Conservation (phyloP, 352 stramenopile species). For the Globisporangium barbulae region DNA sequence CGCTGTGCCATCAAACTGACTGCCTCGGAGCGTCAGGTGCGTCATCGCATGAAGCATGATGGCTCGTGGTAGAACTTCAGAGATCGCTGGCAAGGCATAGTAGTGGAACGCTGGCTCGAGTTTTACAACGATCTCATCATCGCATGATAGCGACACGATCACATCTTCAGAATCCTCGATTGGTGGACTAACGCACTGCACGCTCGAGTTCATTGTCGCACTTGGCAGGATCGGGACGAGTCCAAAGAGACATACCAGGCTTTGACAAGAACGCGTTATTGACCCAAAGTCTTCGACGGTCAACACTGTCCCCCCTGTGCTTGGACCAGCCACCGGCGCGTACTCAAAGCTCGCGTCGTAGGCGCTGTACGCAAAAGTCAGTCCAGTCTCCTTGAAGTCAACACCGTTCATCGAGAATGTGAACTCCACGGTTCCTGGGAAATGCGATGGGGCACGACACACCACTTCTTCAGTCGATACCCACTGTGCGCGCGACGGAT, state of each 20-base stretch:
- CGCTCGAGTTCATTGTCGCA: not conserved
- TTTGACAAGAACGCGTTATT: conserved; percentile 16
- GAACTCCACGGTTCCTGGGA: conserved; percentile 21
- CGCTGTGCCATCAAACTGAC: conserved; percentile 18
- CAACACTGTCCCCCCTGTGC: conserved; percentile 27
- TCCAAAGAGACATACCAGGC: conserved; percentile 31
- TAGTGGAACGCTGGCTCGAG: conserved; percentile 32
- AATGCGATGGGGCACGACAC: conserved; percentile 28
- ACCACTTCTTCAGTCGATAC: conserved; percentile 23
- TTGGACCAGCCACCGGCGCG: conserved; percentile 25
- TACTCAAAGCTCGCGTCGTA: conserved; percentile 12
- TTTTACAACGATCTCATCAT: conserved; percentile 18
- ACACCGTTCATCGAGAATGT: conserved; percentile 54
- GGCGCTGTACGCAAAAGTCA: conserved; percentile 30
- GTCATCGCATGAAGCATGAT: conserved; percentile 19
- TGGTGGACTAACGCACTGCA: conserved; percentile 29
- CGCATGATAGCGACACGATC: conserved; percentile 28
- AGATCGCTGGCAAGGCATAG: conserved; percentile 23
- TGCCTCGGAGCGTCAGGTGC: conserved; percentile 23
- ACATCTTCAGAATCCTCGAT: conserved; percentile 15
- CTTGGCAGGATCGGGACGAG: conserved; percentile 12
- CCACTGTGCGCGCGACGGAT: conserved; percentile 21
- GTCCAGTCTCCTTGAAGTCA: conserved; percentile 30
- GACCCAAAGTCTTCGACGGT: conserved; percentile 19
- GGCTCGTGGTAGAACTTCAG: conserved; percentile 16